phyloP scores from a whole-genome alignment of 768 basidiomycete species.

The Asterophora parasitica region DNA sequence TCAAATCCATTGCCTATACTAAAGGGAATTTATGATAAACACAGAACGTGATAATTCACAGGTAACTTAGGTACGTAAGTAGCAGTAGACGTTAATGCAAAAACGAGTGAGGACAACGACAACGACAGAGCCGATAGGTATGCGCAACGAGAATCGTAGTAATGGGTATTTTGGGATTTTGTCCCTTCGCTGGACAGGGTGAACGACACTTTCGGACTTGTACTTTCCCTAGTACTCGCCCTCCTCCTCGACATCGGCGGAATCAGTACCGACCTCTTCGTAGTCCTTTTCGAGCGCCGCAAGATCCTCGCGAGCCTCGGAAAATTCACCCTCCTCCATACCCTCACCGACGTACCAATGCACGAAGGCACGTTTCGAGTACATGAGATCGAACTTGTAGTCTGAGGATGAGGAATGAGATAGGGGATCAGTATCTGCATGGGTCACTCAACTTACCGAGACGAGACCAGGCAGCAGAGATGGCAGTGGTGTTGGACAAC shows the following conservation, averaged over 20 bases:
- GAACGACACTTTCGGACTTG: conserved; percentile 9
- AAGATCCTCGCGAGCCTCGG: conserved; percentile 96
- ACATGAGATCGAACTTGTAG: conserved; percentile 98
- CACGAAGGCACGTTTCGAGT: conserved; percentile 91
- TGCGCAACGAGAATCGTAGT: conserved; percentile 10
- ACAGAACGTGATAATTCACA: conserved; percentile 10
- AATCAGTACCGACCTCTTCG: conserved; percentile 82
- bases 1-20: neutral
- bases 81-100: conserved; percentile 2
- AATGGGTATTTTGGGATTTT: conserved; percentile 17
- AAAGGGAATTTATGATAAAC: conserved; percentile 8
- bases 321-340: conserved; percentile 99
- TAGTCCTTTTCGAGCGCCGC: conserved; percentile 96
- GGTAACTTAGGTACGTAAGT: conserved; percentile 9
- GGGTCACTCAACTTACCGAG: conserved; percentile 41
- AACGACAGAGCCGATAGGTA: conserved; percentile 14
- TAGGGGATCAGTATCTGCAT: neutral
- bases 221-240: conserved; percentile 45
- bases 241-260: conserved; percentile 66
- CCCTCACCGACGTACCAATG: conserved; percentile 98
- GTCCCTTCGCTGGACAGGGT: conserved; percentile 9
- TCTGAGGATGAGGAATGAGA: conserved; percentile 39
- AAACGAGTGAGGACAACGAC: conserved; percentile 3
- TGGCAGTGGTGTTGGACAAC: conserved; percentile 93
- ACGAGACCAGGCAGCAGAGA: conserved; percentile 92